A percentile compares a stretch with the other conserved stretches of the same genome.
Evolutionary conservation across 176 grass and related monocot genomes (phyloP).

Genomic region (Melocanna baccifera): DNA sequence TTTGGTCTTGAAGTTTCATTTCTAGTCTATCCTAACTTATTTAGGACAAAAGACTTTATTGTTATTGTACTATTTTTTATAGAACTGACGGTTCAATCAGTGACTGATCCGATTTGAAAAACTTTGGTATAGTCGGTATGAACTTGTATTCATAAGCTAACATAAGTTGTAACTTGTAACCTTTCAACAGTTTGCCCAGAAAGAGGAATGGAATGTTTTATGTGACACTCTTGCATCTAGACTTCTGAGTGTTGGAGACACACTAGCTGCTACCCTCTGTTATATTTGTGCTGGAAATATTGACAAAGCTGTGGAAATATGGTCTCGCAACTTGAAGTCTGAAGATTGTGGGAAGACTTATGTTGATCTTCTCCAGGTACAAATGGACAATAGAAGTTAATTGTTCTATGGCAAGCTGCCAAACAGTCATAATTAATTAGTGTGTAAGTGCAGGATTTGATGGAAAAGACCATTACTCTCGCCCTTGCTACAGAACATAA

Average conservation of each 20-base stretch:
- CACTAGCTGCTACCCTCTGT: constrained; percentile 82
- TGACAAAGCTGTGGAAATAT: constrained; percentile 97
- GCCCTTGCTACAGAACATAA: constrained; percentile 89
- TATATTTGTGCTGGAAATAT: constrained; percentile 98
- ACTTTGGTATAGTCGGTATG: neutral
- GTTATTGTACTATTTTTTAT: neutral
- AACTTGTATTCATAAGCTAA: constrained; percentile 33
- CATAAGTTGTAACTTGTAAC: constrained; percentile 19
- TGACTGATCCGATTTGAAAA: neutral
- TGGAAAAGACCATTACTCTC: constrained; percentile 97
- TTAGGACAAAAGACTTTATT: too few species aligned
- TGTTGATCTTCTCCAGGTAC: constrained; percentile 98
- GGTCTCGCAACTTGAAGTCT: constrained; percentile 79
- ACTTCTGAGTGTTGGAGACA: constrained; percentile 70
- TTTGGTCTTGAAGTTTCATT: too few species aligned
- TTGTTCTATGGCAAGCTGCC: constrained; percentile 6
- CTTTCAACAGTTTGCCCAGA: constrained; percentile 66
- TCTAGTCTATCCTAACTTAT: too few species aligned
- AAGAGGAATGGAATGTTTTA: constrained; percentile 87
- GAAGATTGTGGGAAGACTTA: constrained; percentile 79
- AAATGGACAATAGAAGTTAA: constrained; percentile 16
- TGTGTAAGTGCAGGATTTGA: constrained; percentile 78
- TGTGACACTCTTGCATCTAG: constrained; percentile 84
- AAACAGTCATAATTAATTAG: constrained; percentile 20
- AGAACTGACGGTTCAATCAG: neutral